A percentile compares a stretch with the other conserved stretches of the same genome.
Conservation (phyloP, 768 basidiomycete genomes). For the Gelatoporia subvermispora region DNA sequence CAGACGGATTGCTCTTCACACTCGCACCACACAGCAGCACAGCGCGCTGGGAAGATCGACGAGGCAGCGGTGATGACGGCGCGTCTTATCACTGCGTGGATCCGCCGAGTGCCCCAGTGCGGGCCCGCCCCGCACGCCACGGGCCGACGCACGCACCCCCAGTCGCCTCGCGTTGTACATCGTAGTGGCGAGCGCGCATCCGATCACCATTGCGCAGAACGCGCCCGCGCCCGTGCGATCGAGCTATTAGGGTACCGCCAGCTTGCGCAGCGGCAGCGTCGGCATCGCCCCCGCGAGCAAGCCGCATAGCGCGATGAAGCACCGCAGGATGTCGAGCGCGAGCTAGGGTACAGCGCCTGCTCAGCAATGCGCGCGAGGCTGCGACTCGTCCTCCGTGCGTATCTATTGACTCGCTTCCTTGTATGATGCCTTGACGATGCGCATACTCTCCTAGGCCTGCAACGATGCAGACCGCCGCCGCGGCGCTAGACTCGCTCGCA, state of each 20-base stretch:
- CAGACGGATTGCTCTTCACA: too few relatives aligned
- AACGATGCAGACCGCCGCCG: slow-evolving; percentile 31
- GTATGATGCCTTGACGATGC: not conserved
- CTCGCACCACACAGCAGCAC: not conserved
- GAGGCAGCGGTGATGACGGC: too few relatives aligned
- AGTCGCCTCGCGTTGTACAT: slow-evolving; percentile 69
- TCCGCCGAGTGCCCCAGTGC: too few relatives aligned
- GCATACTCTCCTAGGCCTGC: slow-evolving; percentile 28
- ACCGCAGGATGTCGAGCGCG: slow-evolving; percentile 67
- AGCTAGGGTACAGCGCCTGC: slow-evolving; percentile 63
- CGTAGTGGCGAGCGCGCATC: slow-evolving; percentile 47
- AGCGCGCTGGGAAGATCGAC: not conserved
- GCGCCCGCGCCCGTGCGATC: slow-evolving; percentile 5
- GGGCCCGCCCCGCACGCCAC: too few relatives aligned
- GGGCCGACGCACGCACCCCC: slow-evolving; percentile 2
- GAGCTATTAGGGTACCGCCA: slow-evolving; percentile 19
- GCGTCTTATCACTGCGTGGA: too few relatives aligned
- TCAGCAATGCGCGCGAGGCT: slow-evolving; percentile 79
- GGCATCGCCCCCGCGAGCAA: slow-evolving; percentile 15
- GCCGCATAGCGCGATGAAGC: slow-evolving; percentile 36
- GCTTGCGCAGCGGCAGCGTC: slow-evolving; percentile 20
- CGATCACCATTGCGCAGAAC: slow-evolving; percentile 35
- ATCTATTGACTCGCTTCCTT: slow-evolving; percentile 1
- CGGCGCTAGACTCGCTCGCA: slow-evolving; percentile 36
- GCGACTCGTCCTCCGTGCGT: slow-evolving; percentile 71